Evolutionary conservation across 1,284 basidiomycete genomes (phyloP), one percentile per base, ranked within the genome.

Genomic region (Amylostereum areolatum): DNA sequence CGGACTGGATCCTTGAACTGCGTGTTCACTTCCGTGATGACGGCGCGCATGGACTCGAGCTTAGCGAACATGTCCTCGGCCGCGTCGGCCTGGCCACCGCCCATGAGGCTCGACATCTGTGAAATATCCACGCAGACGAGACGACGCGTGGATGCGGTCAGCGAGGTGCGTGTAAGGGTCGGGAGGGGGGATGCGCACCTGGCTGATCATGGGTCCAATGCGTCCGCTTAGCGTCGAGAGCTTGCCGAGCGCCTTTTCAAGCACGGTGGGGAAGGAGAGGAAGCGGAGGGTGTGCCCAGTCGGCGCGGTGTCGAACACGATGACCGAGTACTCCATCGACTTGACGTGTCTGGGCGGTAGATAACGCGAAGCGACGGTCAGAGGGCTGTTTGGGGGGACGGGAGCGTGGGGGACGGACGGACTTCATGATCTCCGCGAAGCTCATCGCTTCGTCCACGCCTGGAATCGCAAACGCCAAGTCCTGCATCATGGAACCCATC

Each of bases 351-450:
- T 96, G 57, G 1, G 41, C 18, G 35, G 12, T 37, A 29, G 28
- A 30, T 31, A 40, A 29, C 48, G 29, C 47, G 32, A 24, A 10
- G 37, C 43, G 27, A 33, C 2, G n/a, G 45, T 18, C n/a, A 27
- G 9, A 18, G 18, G 18, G 18, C 18, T 18, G 18, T 8, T n/a
- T n/a, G 3, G 36, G 41, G 29, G 7, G 45, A 33, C 11, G 25
- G 45, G 28, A 24, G n/a, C 34, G 4, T 32, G 43, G 37, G 8
- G 37, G 42, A 49, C 30, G 42, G n/a, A 72, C 81, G 54, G 54
- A 94, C 92, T 99, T 99, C 97, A 99, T 99, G 69, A 99, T 97
- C 69, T 99, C 96, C 0, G 96, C 97, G 61, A 99, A 99, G 52
- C 94, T 96, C 96, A 99, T 99, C 3, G 96, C 96, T 69, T 99